A percentile compares a stretch with the other conserved stretches of the same genome.
Evolutionary conservation across 805 yeast species (phyloP).

Genomic region (Wickerhamomyces kurtzmanii): DNA sequence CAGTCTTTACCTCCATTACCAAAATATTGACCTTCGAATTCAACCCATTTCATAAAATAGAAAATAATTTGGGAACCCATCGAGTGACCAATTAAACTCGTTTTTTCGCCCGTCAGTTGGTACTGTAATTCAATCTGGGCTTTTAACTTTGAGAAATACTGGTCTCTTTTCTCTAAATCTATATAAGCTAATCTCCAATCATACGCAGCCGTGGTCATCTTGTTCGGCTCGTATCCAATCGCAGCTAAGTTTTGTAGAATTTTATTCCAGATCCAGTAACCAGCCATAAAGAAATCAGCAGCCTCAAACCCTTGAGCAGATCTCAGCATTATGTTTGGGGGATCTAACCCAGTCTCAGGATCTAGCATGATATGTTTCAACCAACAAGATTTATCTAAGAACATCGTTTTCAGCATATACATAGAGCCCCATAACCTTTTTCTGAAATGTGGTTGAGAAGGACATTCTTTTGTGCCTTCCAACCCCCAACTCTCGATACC

Average conservation of each 20-base stretch:
- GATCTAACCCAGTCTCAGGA: slow-evolving; percentile 87
- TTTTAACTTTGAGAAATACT: slow-evolving; percentile 73
- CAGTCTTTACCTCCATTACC: slow-evolving; percentile 91
- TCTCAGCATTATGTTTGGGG: slow-evolving; percentile 67
- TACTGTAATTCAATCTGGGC: slow-evolving; percentile 56
- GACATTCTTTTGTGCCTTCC: slow-evolving; percentile 68
- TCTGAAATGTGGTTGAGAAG: slow-evolving; percentile 75
- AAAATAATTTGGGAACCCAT: slow-evolving; percentile 92
- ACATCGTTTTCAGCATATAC: slow-evolving; percentile 89
- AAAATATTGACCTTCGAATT: slow-evolving; percentile 67
- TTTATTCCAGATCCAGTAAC: slow-evolving; percentile 99
- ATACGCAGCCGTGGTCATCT: slow-evolving; percentile 84
- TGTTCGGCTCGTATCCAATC: slow-evolving; percentile 87
- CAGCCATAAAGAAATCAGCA: slow-evolving; percentile 92
- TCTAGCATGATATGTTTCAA: slow-evolving; percentile 84
- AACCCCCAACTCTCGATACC: slow-evolving; percentile 93
- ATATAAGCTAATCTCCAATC: slow-evolving; percentile 93
- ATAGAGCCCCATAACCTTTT: slow-evolving; percentile 96
- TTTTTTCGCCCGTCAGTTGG: slow-evolving; percentile 46
- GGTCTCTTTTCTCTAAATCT: slow-evolving; percentile 82
- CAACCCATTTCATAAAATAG: slow-evolving; percentile 94
- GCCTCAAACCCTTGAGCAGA: slow-evolving; percentile 97
- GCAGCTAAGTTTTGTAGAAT: slow-evolving; percentile 91
- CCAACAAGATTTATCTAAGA: slow-evolving; percentile 91
- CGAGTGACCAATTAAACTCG: slow-evolving; percentile 82